Evolutionary conservation across 176 grass and related monocot genomes (phyloP).

Genomic region (Zea mays): Zm-B73-REFERENCE-NAM-5.0 NC_050105.1:57113501-57114000

Average conservation of each 20-base stretch:
- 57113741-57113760: slow-evolving; percentile 22
- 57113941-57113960: slow-evolving; percentile 10
- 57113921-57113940: neutral
- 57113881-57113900: neutral
- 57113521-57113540: slow-evolving; percentile 36
- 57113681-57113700: slow-evolving; percentile 41
- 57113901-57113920: slow-evolving; percentile 14
- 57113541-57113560: slow-evolving; percentile 1
- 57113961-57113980: neutral
- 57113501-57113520: slow-evolving; percentile 27
- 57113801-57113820: slow-evolving; percentile 8
- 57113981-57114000: neutral
- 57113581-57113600: neutral
- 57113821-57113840: neutral
- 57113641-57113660: slow-evolving; percentile 14
- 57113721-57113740: neutral
- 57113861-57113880: slow-evolving; percentile 14
- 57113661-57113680: slow-evolving; percentile 29
- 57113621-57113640: slow-evolving; percentile 5
- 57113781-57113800: slow-evolving; percentile 13
- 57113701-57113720: neutral
- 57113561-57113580: neutral
- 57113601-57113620: neutral
- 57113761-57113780: neutral
- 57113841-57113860: slow-evolving; percentile 26